Evolutionary conservation across 306 rosid genomes (phyloP), one percentile per base, ranked within the genome.

Genomic region (Myrica gale): DNA sequence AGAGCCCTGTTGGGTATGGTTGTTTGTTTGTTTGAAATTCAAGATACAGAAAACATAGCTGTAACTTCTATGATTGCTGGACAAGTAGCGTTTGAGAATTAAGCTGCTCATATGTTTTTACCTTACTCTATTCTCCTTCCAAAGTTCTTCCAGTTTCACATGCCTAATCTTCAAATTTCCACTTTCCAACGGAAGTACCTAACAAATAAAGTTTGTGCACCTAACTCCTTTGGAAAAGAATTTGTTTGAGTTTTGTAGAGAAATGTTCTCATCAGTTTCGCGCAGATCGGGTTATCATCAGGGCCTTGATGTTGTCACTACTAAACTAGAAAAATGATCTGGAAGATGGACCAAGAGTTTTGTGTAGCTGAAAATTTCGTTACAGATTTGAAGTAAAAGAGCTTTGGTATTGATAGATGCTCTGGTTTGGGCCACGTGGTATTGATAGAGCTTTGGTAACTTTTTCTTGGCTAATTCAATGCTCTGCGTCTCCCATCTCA

Each of bases 41-140:
- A 11, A 26, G 67, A n/a, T 26, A 23, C 9, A 7, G 43, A 4
- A 19, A 48, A 11, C 10, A 60, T 6, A 5, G 7, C 3, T 32
- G 42, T 6, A 46, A 41, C 9, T 41, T 66, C 26, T 17, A 4
- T 66, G n/a, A 41, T 66, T 15, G 21, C 16, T 42, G 32, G 50
- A 26, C n/a, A 66, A 43, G 26, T 17, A 66, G 7, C 9, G 50
- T 66, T n/a, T 66, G 70, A 42, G 70, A 66, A 42, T 66, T 48
- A 15, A 66, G 20, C 70, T 66, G 41, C 50, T 66, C 70, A 21
- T 26, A 9, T 57, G 32, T 9, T 8, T 8, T 21, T 1, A 32
- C 9, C 21, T 16, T 39, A n/a, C 11, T 4, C 19, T 48, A 7
- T 63, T 42, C n/a, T 42, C 51, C 16, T 66, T 19, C 32, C 37